These are phyloP conservation scores for Fusarium coffeatum DNA, from an alignment of 2,329 filamentous ascomycete genomes.

Conservation along the genomic window DNA sequence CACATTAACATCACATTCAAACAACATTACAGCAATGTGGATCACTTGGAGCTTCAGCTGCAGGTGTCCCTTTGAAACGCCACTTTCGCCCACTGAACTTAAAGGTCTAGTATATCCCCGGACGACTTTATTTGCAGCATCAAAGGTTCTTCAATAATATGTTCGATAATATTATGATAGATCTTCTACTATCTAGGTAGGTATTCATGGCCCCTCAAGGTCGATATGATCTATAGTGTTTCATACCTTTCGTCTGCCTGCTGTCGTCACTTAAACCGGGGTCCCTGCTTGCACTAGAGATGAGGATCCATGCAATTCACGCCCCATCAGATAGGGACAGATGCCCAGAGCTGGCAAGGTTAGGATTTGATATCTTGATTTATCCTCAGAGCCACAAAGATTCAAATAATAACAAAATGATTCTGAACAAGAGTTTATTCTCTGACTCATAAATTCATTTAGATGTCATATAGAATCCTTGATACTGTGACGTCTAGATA, in stretches of 20 bases:
- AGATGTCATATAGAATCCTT: not conserved
- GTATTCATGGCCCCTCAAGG: constrained; percentile 7
- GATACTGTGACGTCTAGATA: not conserved
- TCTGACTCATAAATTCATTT: not conserved
- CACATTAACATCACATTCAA: constrained; percentile 17
- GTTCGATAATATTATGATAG: not conserved
- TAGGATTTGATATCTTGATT: not conserved
- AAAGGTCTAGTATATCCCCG: not conserved
- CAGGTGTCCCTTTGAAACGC: constrained; percentile 15
- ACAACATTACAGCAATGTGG: constrained; percentile 6
- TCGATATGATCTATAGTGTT: constrained; percentile 22
- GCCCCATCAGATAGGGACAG: constrained; percentile 33
- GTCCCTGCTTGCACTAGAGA: constrained; percentile 35
- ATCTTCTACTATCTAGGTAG: not conserved
- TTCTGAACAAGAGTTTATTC: not conserved
- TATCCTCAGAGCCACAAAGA: not conserved
- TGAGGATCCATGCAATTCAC: constrained; percentile 35
- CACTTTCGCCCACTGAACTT: constrained; percentile 2
- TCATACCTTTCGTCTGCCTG: constrained; percentile 31
- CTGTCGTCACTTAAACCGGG: constrained; percentile 41
- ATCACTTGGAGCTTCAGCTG: constrained; percentile 27
- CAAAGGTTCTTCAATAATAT: not conserved
- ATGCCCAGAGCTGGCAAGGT: not conserved
- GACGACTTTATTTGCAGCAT: not conserved
- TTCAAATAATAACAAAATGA: not conserved